Conservation (phyloP, 2,329 filamentous ascomycete species). For the Stachybotrys echinatus region DNA sequence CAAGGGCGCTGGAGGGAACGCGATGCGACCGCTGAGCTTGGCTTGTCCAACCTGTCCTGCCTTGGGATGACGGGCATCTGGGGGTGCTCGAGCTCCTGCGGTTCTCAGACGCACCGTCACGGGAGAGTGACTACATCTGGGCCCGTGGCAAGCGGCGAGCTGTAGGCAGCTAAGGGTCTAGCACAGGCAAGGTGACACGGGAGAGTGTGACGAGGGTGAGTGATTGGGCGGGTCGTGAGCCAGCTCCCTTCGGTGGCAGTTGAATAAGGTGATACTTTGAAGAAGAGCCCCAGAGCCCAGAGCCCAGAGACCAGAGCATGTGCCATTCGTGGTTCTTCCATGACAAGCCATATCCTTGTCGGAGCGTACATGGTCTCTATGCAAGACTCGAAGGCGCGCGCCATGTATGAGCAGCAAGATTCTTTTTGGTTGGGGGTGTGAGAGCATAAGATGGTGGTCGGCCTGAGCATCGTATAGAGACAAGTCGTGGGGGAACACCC, state of each 20-base stretch:
- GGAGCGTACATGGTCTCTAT: not conserved
- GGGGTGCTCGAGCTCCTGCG: no score
- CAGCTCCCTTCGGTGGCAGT: not conserved
- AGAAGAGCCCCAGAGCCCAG: not conserved
- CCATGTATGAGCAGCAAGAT: not conserved
- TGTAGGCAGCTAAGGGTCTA: not conserved
- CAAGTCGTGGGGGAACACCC: not conserved
- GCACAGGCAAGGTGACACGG: not conserved
- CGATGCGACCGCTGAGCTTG: not conserved
- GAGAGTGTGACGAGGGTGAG: not conserved
- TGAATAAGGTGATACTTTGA: not conserved
- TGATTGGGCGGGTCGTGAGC: not conserved
- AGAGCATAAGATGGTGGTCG: not conserved
- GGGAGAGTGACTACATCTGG: no score
- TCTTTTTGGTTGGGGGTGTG: not conserved
- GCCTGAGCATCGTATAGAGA: not conserved
- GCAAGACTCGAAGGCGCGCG: not conserved
- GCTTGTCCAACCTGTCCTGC: not conserved
- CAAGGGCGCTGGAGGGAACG: no score
- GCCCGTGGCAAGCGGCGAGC: not conserved
- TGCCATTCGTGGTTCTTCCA: not conserved
- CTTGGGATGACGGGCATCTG: not conserved
- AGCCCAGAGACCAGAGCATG: not conserved
- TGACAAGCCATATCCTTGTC: not conserved
- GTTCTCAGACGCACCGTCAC: no score